Conservation (phyloP, 768 basidiomycete genomes). For the Mycena vulgaris region DNA sequence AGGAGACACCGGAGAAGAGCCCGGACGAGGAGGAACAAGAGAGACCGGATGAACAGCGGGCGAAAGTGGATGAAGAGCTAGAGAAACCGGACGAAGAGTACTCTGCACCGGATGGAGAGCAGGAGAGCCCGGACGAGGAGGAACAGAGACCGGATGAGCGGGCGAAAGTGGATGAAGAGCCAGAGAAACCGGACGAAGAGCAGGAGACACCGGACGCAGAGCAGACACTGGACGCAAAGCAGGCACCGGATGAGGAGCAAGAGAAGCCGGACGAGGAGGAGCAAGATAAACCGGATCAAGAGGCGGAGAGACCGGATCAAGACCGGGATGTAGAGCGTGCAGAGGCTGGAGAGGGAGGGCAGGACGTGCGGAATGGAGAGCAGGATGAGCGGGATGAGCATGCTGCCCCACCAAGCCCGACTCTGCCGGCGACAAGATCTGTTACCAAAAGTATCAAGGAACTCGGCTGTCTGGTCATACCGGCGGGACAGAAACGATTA, state of each 20-base stretch:
- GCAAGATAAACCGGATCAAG: background rate
- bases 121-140: too few species aligned
- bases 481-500: slow-evolving; percentile 27
- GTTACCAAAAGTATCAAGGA: background rate
- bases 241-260: background rate
- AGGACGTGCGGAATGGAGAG: background rate
- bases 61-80: background rate
- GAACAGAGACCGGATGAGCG: too few species aligned
- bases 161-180: too few species aligned
- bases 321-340: too few species aligned
- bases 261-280: background rate
- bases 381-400: background rate
- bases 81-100: background rate
- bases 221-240: background rate
- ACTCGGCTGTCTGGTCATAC: slow-evolving; percentile 22
- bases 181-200: background rate
- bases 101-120: background rate
- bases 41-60: background rate
- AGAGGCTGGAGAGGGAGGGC: background rate
- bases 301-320: background rate
- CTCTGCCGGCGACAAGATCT: background rate
- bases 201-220: background rate
- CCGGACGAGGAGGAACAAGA: background rate
- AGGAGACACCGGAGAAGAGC: background rate
- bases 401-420: background rate